These are phyloP conservation scores for Metschnikowia gelsemii DNA, from an alignment of 805 yeast species.

Conservation along the genomic window DNA sequence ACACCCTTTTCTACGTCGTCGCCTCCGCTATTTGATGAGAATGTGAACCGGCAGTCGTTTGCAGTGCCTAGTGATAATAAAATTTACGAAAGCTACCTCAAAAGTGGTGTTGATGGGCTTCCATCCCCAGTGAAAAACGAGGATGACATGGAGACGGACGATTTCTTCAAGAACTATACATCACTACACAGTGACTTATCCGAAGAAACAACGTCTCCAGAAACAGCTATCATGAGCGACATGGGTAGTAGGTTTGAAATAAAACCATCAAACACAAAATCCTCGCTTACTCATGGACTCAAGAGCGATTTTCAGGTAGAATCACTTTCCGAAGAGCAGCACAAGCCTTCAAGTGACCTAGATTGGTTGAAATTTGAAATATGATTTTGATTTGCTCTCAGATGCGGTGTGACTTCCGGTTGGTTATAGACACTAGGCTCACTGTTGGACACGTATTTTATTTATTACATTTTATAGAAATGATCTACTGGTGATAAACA, in stretches of 20 bases:
- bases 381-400: background rate
- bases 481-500: background rate
- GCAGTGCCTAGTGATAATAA: slow-evolving; percentile 16
- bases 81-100: slow-evolving; percentile 3
- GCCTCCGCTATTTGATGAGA: slow-evolving; percentile 14
- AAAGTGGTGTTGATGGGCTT: slow-evolving; percentile 6
- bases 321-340: background rate
- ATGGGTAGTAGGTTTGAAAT: slow-evolving; percentile 19
- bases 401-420: background rate
- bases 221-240: slow-evolving; percentile 10
- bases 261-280: slow-evolving; percentile 16
- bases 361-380: slow-evolving; percentile 37
- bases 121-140: slow-evolving; percentile 17
- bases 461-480: background rate
- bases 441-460: too few relatives aligned
- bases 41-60: slow-evolving; percentile 11
- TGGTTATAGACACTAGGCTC: too few relatives aligned
- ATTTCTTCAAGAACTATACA: slow-evolving; percentile 26
- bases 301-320: slow-evolving; percentile 9
- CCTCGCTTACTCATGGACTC: slow-evolving; percentile 22
- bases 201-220: slow-evolving; percentile 16
- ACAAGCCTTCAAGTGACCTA: slow-evolving; percentile 24
- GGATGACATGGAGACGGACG: slow-evolving; percentile 21
- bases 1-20: slow-evolving; percentile 15
- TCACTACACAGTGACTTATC: slow-evolving; percentile 21